A percentile compares a stretch with the other conserved stretches of the same genome.
Conservation (phyloP, 108 stramenopile species). For the Fistulifera pelliculosa region DNA sequence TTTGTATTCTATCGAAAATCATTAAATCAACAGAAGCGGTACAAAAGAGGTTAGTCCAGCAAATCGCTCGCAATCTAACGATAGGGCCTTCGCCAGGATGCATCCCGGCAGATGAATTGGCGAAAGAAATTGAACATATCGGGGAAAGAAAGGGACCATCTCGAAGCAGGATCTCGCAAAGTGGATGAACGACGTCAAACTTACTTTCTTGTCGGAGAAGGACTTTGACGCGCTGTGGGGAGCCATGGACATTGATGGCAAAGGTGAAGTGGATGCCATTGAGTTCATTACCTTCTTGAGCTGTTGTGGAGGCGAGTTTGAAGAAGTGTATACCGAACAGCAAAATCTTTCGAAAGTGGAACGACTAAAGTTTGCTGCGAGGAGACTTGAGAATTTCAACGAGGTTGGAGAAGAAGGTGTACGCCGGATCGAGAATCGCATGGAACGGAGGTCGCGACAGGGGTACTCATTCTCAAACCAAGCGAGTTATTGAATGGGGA, state of each 20-base stretch:
- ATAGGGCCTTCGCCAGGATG: conserved; percentile 9
- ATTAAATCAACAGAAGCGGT: conserved; percentile 10
- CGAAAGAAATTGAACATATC: conserved; percentile 23
- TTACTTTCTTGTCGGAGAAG: conserved; percentile 12
- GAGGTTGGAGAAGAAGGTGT: conserved; percentile 13
- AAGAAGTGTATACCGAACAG: conserved; percentile 12
- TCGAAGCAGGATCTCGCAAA: conserved; percentile 15
- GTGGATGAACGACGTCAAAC: conserved; percentile 20
- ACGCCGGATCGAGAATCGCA: conserved; percentile 2
- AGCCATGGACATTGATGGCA: conserved; percentile 22
- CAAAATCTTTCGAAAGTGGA: conserved; percentile 8
- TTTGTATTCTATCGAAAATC: conserved; percentile 7
- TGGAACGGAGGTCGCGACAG: conserved; percentile 7
- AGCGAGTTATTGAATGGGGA: background rate
- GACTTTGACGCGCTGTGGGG: conserved; percentile 24
- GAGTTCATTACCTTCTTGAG: conserved; percentile 20
- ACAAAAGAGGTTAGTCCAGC: conserved; percentile 17
- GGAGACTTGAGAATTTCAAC: conserved; percentile 9
- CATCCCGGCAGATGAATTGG: conserved; percentile 11
- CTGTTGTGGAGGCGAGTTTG: conserved; percentile 19
- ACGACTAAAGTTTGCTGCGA: conserved; percentile 12
- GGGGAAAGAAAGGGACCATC: conserved; percentile 12
- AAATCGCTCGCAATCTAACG: conserved; percentile 21
- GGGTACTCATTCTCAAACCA: background rate
- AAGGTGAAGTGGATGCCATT: conserved; percentile 16